A percentile compares a stretch with the other conserved stretches of the same genome.
phyloP scores from a whole-genome alignment of 768 basidiomycete genomes.

The Hygrophorus pudorinus region DNA sequence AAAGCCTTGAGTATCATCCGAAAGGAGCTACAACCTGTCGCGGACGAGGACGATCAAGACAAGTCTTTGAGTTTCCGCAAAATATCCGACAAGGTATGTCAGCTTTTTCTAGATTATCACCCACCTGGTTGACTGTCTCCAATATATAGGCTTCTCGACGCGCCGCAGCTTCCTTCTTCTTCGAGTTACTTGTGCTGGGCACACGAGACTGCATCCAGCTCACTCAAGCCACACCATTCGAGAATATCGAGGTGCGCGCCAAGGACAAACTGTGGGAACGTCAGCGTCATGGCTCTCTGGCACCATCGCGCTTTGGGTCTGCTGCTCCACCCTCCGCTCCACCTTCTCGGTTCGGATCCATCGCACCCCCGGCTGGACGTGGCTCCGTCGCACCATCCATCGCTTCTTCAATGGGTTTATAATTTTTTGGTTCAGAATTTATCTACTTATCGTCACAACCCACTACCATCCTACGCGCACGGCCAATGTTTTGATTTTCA shows the following conservation, averaged over 20 bases:
- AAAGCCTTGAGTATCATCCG: slow-evolving; percentile 74
- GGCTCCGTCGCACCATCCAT: slow-evolving; percentile 36
- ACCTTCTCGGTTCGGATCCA: slow-evolving; percentile 10
- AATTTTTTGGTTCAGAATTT: too few species aligned
- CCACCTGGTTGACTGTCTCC: slow-evolving; percentile 2
- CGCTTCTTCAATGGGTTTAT: slow-evolving; percentile 32
- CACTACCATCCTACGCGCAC: too few species aligned
- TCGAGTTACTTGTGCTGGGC: slow-evolving; percentile 89
- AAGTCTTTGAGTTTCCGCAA: slow-evolving; percentile 69
- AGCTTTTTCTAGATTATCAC: background rate
- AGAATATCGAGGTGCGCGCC: slow-evolving; percentile 74
- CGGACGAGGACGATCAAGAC: slow-evolving; percentile 36
- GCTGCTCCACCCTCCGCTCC: slow-evolving; percentile 16
- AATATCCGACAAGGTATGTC: slow-evolving; percentile 64
- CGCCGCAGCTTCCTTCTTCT: slow-evolving; percentile 95
- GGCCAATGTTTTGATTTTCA: too few species aligned
- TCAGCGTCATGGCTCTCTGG: slow-evolving; percentile 27
- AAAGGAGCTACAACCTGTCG: slow-evolving; percentile 51
- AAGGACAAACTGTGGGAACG: slow-evolving; percentile 84
- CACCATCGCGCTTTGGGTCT: slow-evolving; percentile 19
- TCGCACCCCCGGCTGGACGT: too few species aligned
- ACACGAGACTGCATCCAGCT: slow-evolving; percentile 88
- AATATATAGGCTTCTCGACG: slow-evolving; percentile 67
- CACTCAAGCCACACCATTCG: slow-evolving; percentile 63
- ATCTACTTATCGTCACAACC: background rate